Evolutionary conservation across 139 green algal species (phyloP).

Genomic region (Chlamydomonas sp.): DNA sequence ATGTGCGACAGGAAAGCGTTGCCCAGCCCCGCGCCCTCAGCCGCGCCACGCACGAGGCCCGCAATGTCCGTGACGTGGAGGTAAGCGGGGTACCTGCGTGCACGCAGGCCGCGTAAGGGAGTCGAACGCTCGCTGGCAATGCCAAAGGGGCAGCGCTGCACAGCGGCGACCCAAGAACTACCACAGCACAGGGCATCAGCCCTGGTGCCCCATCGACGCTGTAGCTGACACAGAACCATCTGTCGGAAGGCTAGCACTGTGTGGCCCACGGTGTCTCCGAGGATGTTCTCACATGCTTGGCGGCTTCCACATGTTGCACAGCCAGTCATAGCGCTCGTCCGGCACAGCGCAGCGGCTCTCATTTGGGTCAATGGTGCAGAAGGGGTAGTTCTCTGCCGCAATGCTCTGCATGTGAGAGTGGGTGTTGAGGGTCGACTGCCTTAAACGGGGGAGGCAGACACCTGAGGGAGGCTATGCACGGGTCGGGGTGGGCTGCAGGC

Average conservation of each 20-base stretch:
- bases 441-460: not conserved
- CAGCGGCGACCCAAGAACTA: too few species aligned
- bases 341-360: constrained; percentile 88
- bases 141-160: too few species aligned
- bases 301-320: constrained; percentile 74
- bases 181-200: too few species aligned
- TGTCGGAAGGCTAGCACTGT: too few species aligned
- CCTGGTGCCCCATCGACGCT: too few species aligned
- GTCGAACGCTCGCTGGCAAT: too few species aligned
- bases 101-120: not conserved
- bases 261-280: too few species aligned
- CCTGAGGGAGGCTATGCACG: not conserved
- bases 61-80: constrained; percentile 94
- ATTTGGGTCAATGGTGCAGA: constrained; percentile 92
- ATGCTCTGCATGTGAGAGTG: constrained; percentile 59
- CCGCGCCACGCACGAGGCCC: constrained; percentile 82
- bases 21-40: constrained; percentile 86
- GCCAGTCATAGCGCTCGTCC: constrained; percentile 93
- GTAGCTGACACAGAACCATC: too few species aligned
- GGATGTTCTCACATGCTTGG: constrained; percentile 44
- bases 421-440: too few species aligned
- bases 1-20: constrained; percentile 96
- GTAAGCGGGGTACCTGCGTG: constrained; percentile 80
- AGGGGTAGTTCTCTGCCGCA: constrained; percentile 93
- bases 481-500: too few species aligned